A percentile compares a stretch with the other conserved stretches of the same genome.
Conservation (phyloP, 306 rosid genomes). For the Cucurbita pepo region DNA sequence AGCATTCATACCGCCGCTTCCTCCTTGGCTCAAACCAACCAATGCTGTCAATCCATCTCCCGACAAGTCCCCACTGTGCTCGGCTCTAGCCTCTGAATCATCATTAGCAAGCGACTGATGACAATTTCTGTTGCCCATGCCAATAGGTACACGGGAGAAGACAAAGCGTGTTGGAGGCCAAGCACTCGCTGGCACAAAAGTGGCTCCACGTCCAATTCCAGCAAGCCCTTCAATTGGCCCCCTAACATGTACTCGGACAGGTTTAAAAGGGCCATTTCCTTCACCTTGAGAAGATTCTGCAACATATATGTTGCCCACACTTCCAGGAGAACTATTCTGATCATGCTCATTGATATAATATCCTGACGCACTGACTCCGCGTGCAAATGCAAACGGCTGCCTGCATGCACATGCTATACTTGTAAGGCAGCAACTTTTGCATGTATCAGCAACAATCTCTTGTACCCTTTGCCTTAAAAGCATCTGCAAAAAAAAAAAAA, state of each 20-base stretch:
- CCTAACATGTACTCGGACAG: conserved; percentile 80
- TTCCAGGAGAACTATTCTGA: conserved; percentile 52
- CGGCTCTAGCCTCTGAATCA: conserved; percentile 76
- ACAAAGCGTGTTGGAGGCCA: conserved; percentile 89
- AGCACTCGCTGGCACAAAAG: conserved; percentile 72
- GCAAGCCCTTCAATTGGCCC: conserved; percentile 94
- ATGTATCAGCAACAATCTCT: conserved; percentile 84
- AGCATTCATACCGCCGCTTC: conserved; percentile 33
- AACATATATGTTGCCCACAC: conserved; percentile 54
- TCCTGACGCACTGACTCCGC: conserved; percentile 41
- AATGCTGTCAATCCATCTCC: conserved; percentile 97
- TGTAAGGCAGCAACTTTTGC: conserved; percentile 74
- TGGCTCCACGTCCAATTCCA: conserved; percentile 87
- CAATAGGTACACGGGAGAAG: conserved; percentile 88
- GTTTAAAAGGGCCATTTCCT: conserved; percentile 58
- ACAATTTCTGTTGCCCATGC: conserved; percentile 72
- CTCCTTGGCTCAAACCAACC: conserved; percentile 84
- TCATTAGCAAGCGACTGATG: conserved; percentile 79
- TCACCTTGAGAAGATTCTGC: conserved; percentile 71
- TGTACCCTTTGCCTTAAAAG: conserved; percentile 97
- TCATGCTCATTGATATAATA: conserved; percentile 69
- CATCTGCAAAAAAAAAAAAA: conserved; percentile 32
- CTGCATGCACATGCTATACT: conserved; percentile 68
- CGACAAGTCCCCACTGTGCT: conserved; percentile 59
- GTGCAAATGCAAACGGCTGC: conserved; percentile 61